Evolutionary conservation across 1,139 yeast genomes (phyloP), one percentile per base, ranked within the genome.

Genomic region (Suhomyces anneliseae): DNA sequence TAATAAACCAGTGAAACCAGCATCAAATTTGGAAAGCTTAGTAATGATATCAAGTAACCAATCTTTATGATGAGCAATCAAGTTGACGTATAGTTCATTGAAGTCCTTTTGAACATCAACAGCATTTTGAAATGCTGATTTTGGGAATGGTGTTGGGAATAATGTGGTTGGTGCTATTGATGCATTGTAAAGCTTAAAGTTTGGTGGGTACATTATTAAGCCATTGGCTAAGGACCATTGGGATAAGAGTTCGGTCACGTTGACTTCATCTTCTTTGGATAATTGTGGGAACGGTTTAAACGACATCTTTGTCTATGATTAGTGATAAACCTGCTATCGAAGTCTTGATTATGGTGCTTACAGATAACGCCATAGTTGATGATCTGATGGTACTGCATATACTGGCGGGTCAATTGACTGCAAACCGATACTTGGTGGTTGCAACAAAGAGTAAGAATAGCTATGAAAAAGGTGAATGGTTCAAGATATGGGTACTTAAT

Each of bases 61-160:
- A 7, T 72, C 64, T 48, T 70, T 71, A 38, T 72, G 65, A 31
- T 72, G 68, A 24, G 77, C 66, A 36, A 87, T 83, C 9, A 90
- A 81, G 42, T 74, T 77, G 11, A 86, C 83, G 60, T 95, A 93
- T 42, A 93, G 69, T 57, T 82, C 79, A 61, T 92, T 90, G 72
- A 83, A 93, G 11, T 69, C 61, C 42, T 72, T 68, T 61, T 90
- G 96, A n/a, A 90, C 85, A 7, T 66, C 68, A 33, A 81, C 60
- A 1, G 97, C 96, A 49, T 77, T 74, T 15, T 81, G 72, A 61
- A 89, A 92, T 43, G 87, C 82, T 2, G 61, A 46, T 51, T 69
- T 75, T 2, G 97, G 92, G 54, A 92, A 83, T 9, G 96, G 96
- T 0, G 98, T 88, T 4, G 99, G 99, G 59, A 78, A 90, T 38